Base-by-base conservation (phyloP, 345 rosid genomes). In the Gossypium anomalum region DNA sequence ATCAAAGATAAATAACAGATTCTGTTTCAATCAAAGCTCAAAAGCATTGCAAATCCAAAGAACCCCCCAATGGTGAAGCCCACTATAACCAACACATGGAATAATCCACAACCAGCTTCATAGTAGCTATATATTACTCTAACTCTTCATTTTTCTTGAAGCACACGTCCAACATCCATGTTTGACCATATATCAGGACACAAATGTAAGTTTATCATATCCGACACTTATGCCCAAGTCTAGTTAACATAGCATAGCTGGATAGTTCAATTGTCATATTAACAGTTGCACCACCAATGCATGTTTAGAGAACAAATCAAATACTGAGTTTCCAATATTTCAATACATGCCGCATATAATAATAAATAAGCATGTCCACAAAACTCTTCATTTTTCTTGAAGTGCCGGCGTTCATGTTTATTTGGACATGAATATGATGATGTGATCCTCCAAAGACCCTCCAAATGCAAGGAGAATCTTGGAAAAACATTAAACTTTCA, bases 1-100 rank as follows among this genome's bases (percentile, higher is more conserved):
- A 72, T 72, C 52, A 22, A 14, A 67, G 12, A 66, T 66, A 66
- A 19, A 66, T 66, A 66, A 66, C 17, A 45, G 9, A 66, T 66
- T 20, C 25, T 66, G 56, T 7, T 45, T n/a, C 55, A 67, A 67
- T 20, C 53, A 10, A 14, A 6, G 27, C 15, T 13, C 44, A 27
- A n/a, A 29, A 62, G 67, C 67, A 62, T 62, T 62, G 44, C 45
- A 62, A 62, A 62, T 34, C 45, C 47, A 63, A 62, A 62, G 47
- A 62, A 16, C 14, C 23, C 17, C 17, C 11, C 67, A 34, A 63
- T 8, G 22, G 9, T 2, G 14, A 63, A 38, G 48, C 8, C 56
- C 23, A 12, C 19, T 12, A 14, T 13, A 48, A 47, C 11, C 13
- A 48, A 23, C 25, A 67, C 0, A 47, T 47, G 55, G 38, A 13